Evolutionary conservation across 2,329 filamentous ascomycete genomes (phyloP).

Genomic region (Aspergillus novofumigatus): DNA sequence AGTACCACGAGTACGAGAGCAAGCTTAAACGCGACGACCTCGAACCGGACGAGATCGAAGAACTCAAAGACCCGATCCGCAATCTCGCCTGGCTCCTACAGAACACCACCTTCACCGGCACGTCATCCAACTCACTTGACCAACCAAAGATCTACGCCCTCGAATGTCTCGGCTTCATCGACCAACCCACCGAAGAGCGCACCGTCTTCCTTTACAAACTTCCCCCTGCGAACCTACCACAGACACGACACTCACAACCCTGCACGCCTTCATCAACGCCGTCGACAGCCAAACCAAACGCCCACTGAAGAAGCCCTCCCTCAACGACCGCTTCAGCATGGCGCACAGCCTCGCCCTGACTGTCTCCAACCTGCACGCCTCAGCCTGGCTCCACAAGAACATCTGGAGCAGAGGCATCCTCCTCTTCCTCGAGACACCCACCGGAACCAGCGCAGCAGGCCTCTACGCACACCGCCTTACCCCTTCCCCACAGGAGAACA

Average conservation of each 20-base stretch:
- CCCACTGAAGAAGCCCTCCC: constrained; percentile 11
- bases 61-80: constrained; percentile 22
- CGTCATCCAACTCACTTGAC: constrained; percentile 4
- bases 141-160: constrained; percentile 27
- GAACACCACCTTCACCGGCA: constrained; percentile 20
- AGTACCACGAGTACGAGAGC: constrained; percentile 25
- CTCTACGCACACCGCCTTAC: constrained; percentile 5
- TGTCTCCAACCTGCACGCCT: constrained; percentile 23
- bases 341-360: constrained; percentile 24
- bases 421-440: constrained; percentile 16
- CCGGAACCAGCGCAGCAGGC: constrained; percentile 1
- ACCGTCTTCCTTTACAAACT: constrained; percentile 23
- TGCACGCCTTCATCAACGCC: constrained; percentile 20
- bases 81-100: constrained; percentile 26
- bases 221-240: constrained; percentile 4
- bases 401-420: constrained; percentile 28
- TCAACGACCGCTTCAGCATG: constrained; percentile 23
- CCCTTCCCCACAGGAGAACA: neutral
- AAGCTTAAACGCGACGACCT: constrained; percentile 20
- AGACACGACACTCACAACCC: constrained; percentile 6
- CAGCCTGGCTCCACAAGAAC: constrained; percentile 27
- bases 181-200: constrained; percentile 21
- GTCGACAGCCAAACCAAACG: constrained; percentile 14
- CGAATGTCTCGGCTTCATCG: constrained; percentile 24
- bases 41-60: constrained; percentile 20